Percentiles rank a stretch among this genome's conserved stretches.
phyloP scores from a whole-genome alignment of 148 eudicot species.

The Rheum nobile region DNA sequence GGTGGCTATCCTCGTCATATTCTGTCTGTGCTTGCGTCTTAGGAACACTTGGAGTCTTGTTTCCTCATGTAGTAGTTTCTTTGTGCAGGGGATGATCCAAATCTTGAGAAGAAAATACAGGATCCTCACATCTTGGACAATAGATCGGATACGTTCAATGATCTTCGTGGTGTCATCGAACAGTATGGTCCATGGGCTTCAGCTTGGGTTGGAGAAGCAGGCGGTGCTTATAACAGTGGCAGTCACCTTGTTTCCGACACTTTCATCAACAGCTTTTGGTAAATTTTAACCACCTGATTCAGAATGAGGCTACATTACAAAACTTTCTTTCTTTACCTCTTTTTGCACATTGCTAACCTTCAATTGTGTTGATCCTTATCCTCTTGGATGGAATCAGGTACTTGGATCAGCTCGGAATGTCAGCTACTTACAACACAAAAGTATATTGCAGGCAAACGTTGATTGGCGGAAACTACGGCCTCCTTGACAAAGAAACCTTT shows the following conservation, averaged over 20 bases:
- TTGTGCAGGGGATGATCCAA: constrained; percentile 34
- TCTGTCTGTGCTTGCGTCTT: too few species aligned
- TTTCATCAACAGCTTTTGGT: constrained; percentile 58
- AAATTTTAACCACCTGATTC: constrained; percentile 6
- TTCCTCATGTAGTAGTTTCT: background rate
- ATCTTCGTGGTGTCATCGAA: constrained; percentile 25
- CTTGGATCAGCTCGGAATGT: constrained; percentile 78
- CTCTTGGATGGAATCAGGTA: constrained; percentile 33
- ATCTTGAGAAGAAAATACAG: constrained; percentile 28
- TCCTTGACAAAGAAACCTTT: constrained; percentile 51
- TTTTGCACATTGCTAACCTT: background rate
- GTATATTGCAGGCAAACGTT: constrained; percentile 80
- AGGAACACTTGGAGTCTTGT: background rate
- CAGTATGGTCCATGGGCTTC: constrained; percentile 38
- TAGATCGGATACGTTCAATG: constrained; percentile 19
- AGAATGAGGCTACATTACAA: background rate
- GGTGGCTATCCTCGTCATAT: constrained; percentile 18
- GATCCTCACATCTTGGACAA: constrained; percentile 28
- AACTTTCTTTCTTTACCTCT: background rate
- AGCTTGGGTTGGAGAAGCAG: constrained; percentile 66
- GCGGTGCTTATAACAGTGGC: constrained; percentile 51
- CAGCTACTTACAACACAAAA: constrained; percentile 63
- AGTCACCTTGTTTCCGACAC: constrained; percentile 31
- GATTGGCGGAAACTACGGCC: constrained; percentile 84
- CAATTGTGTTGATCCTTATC: background rate